Evolutionary conservation across 1,284 basidiomycete species (phyloP).

Genomic region (Trichosporon asahii): DNA sequence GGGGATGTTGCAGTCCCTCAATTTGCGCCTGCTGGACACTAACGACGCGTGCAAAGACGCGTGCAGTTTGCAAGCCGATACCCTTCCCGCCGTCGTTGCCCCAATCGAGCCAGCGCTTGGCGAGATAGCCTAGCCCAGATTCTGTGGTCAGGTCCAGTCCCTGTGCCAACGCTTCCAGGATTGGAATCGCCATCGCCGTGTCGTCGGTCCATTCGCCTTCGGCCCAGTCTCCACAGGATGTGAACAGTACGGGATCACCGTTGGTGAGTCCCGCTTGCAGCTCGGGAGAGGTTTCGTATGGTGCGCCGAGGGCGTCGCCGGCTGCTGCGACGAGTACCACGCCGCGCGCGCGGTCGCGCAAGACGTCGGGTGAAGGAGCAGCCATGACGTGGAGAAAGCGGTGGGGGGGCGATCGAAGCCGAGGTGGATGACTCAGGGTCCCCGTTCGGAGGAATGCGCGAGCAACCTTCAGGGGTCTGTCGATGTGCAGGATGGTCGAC

Average conservation of each 20-base stretch:
- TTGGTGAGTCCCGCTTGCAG: not conserved
- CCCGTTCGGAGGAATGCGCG: too few species aligned
- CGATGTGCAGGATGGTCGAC: too few species aligned
- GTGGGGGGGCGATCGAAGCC: too few species aligned
- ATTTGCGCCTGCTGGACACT: not conserved
- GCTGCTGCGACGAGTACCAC: conserved; percentile 10
- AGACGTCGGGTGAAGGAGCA: not conserved
- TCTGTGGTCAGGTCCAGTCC: not conserved
- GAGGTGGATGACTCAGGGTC: too few species aligned
- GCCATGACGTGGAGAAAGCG: not conserved
- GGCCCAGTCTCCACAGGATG: not conserved
- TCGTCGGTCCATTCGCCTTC: conserved; percentile 19
- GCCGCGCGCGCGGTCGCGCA: conserved; percentile 10
- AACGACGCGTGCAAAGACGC: not conserved
- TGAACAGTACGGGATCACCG: not conserved
- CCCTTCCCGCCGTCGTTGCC: not conserved
- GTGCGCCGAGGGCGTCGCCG: conserved; percentile 20
- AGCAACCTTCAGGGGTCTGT: too few species aligned
- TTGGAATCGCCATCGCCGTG: conserved; percentile 15
- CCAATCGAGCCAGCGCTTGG: conserved; percentile 16
- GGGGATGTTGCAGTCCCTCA: not conserved
- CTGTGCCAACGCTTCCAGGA: conserved; percentile 14
- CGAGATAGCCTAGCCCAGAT: not conserved
- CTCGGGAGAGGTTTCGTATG: not conserved
- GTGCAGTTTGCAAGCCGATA: conserved; percentile 6